Evolutionary conservation across 805 yeast genomes (phyloP), one percentile per base, ranked within the genome.

Genomic region (Wickerhamomyces rabaulensis): DNA sequence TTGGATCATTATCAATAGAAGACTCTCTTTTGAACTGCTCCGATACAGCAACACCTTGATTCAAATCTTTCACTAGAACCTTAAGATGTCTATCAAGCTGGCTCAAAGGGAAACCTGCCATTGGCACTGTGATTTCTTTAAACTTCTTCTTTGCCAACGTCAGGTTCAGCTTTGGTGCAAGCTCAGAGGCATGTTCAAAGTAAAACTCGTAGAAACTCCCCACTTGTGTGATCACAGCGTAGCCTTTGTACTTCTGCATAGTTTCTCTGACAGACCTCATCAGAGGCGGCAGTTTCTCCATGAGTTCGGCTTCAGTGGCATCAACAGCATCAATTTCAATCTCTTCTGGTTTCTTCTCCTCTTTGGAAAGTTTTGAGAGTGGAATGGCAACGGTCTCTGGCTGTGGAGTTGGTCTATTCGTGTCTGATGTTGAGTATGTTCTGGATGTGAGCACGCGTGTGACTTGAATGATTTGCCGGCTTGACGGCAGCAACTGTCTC

Each of bases 121-220:
- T 89, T 0, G 95, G 79, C 0, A 85, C 74, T 17, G 58, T 64
- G 29, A 71, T 63, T 19, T 62, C 64, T 19, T 67, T 67, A 36
- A 78, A 73, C 45, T 68, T 68, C 55, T 78, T 75, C 33, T 69
- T 69, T 0, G 96, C 85, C 2, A 90, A 73, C 41, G 87, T 82
- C 25, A 92, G 63, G 25, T 90, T 90, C 45, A 94, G 65, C 44
- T 78, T 64, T 2, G 86, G 82, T 0, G 88, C 95, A 60, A 75
- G 81, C 39, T 72, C 73, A 9, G 80, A 78, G 1, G 98, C 98
- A 50, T 90, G 95, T 44, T 91, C 91, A 58, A 87, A 89, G 60
- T 94, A 94, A 4, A 92, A 67, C 66, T 88, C 96, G 56, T 86
- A 88, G 63, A 88, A 88, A 20, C 90, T 79, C 1, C 96, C 97